phyloP scores from a whole-genome alignment of 2,329 filamentous ascomycete genomes.

The Cladosporium sp. region DNA sequence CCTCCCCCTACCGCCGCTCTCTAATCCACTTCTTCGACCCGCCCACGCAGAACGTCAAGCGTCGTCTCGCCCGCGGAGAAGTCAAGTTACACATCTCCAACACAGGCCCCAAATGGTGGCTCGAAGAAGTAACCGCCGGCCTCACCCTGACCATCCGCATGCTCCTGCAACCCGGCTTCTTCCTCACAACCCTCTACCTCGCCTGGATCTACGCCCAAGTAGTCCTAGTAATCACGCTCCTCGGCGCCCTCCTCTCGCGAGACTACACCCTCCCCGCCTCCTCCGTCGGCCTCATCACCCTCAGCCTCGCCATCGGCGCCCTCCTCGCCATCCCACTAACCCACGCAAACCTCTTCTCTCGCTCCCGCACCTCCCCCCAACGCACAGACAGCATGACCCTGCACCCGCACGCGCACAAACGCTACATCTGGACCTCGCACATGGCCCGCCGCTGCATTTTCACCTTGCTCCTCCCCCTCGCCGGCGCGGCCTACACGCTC shows the following conservation, averaged over 20 bases:
- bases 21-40: conserved; percentile 58
- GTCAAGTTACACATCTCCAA: conserved; percentile 71
- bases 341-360: conserved; percentile 65
- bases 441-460: conserved; percentile 65
- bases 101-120: conserved; percentile 72
- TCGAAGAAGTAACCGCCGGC: conserved; percentile 70
- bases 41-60: conserved; percentile 43
- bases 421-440: conserved; percentile 67
- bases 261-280: conserved; percentile 62
- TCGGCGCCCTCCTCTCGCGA: conserved; percentile 67
- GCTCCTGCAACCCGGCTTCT: conserved; percentile 69
- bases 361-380: conserved; percentile 56
- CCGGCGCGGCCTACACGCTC: conserved; percentile 63
- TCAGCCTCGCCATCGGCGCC: conserved; percentile 64
- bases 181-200: conserved; percentile 67
- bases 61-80: conserved; percentile 64
- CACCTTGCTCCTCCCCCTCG: conserved; percentile 62
- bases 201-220: conserved; percentile 77
- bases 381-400: conserved; percentile 66
- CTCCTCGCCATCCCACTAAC: conserved; percentile 68
- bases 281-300: conserved; percentile 63
- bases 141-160: conserved; percentile 63
- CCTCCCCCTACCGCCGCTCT: conserved; percentile 64
- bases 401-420: conserved; percentile 57
- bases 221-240: conserved; percentile 64